phyloP scores from a whole-genome alignment of 768 basidiomycete genomes.

The Boletus vinaceobasis region DNA sequence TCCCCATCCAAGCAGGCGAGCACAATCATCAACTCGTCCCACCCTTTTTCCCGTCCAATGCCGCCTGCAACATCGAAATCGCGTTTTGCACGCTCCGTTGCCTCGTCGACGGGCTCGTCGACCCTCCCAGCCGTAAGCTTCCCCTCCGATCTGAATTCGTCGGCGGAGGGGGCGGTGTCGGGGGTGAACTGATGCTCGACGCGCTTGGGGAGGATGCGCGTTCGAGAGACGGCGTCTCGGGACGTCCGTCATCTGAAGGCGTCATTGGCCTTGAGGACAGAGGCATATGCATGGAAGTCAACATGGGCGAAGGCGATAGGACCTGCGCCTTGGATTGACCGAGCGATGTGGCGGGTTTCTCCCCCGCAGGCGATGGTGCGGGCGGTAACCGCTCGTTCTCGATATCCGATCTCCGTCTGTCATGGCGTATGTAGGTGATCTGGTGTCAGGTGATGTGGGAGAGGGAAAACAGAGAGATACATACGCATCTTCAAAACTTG shows the following conservation, averaged over 20 bases:
- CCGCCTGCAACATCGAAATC: conserved; percentile 28
- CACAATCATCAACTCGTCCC: conserved; percentile 6
- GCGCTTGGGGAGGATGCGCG: conserved; percentile 24
- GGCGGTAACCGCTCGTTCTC: conserved; percentile 30
- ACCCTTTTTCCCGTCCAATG: conserved; percentile 26
- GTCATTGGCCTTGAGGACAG: conserved; percentile 9
- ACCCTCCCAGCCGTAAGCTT: conserved; percentile 15
- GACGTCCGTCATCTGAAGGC: conserved; percentile 35
- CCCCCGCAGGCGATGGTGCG: conserved; percentile 22
- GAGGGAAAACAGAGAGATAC: conserved; percentile 22
- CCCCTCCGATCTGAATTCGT: conserved; percentile 16
- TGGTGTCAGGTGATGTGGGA: not conserved
- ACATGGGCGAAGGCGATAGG: not conserved
- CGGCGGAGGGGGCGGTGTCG: conserved; percentile 23
- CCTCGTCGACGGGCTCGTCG: conserved; percentile 22
- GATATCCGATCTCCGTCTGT: conserved; percentile 25
- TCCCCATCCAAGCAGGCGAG: not conserved
- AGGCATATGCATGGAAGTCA: not conserved
- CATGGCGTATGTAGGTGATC: not conserved
- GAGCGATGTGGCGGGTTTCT: not conserved
- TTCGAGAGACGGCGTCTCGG: conserved; percentile 25
- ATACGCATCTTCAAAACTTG: conserved; percentile 64
- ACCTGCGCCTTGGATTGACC: conserved; percentile 8
- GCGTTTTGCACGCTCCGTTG: conserved; percentile 22
- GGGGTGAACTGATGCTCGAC: conserved; percentile 24